These are phyloP conservation scores for Fusarium foetens DNA, from an alignment of 2,329 filamentous ascomycete genomes.

Conservation along the genomic window DNA sequence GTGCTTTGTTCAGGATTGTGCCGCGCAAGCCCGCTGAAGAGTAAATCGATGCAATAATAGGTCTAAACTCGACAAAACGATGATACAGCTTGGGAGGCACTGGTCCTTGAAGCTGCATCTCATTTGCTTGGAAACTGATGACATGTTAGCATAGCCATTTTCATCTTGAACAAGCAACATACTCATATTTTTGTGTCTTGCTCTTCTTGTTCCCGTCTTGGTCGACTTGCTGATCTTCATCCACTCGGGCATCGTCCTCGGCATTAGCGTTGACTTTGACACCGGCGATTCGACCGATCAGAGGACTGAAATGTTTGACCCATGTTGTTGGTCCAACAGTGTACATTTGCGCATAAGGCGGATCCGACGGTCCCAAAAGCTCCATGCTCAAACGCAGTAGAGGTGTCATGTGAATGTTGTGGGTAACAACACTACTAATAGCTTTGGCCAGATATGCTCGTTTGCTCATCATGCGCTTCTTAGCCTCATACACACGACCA, in stretches of 20 bases:
- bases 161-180: constrained; percentile 47
- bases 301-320: constrained; percentile 87
- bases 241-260: constrained; percentile 52
- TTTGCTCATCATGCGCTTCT: constrained; percentile 88
- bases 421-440: constrained; percentile 70
- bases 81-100: constrained; percentile 86
- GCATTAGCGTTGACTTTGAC: constrained; percentile 74
- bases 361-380: constrained; percentile 79
- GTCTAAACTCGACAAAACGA: constrained; percentile 91
- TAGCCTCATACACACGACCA: constrained; percentile 72
- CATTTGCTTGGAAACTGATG: constrained; percentile 86
- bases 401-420: constrained; percentile 74
- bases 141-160: constrained; percentile 18
- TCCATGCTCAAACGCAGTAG: constrained; percentile 78
- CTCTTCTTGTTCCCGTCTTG: constrained; percentile 55
- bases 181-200: constrained; percentile 80
- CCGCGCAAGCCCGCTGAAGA: constrained; percentile 80
- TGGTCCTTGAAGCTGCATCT: constrained; percentile 87
- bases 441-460: constrained; percentile 82
- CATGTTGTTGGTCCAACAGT: constrained; percentile 80
- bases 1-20: constrained; percentile 80
- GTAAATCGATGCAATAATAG: constrained; percentile 91
- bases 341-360: constrained; percentile 75
- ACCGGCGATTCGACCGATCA: constrained; percentile 84
- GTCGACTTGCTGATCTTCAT: constrained; percentile 37